Evolutionary conservation across 495 filamentous ascomycete genomes (phyloP), one percentile per base, ranked within the genome.

Genomic region (Daldinia grandis): DNA sequence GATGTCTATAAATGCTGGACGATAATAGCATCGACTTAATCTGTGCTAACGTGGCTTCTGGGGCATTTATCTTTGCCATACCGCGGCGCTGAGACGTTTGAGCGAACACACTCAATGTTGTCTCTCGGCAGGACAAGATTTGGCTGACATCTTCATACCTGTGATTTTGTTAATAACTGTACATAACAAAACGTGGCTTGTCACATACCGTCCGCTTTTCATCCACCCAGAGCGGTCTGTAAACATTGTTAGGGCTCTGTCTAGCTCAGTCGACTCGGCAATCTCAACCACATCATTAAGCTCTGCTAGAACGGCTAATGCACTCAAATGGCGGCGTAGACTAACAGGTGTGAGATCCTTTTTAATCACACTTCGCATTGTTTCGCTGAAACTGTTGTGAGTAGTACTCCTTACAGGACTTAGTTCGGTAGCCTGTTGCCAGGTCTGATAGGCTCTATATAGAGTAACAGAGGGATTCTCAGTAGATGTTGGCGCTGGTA

Each of bases 101-200:
- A 44, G 90, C 90, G 27, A 98, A 82, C n/a, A 90, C 87, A 60
- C 92, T 94, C 73, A 97, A 89, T 1, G 94, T 83, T 12, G 92
- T 92, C 72, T 93, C 91, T 67, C 94, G 89, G 72, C 89, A 93
- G 2, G 91, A 93, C 42, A 97, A 73, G 37, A 98, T 90, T 44
- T 91, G 88, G 54, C 89, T 88, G 62, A 96, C 87, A 73, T 97
- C 93, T 54, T 91, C 86, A 71, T 91, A 94, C 72, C 93, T 95
- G 71, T 17, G 19, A 28, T 49, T 15, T 10, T 28, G 44, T 81
- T 55, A 81, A 65, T 56, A 75, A 62, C n/a, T 27, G 59, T 57
- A 44, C 35, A 56, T 12, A 33, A 35, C 17, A 38, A 38, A 8
- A 8, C 33, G 55, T 25, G 28, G 6, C 2, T 24, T n/a, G 31